Percentiles rank a stretch among this genome's conserved stretches.
These are phyloP conservation scores for Microbotryum saponariae DNA, from an alignment of 1,284 basidiomycete species.

Conservation along the genomic window DNA sequence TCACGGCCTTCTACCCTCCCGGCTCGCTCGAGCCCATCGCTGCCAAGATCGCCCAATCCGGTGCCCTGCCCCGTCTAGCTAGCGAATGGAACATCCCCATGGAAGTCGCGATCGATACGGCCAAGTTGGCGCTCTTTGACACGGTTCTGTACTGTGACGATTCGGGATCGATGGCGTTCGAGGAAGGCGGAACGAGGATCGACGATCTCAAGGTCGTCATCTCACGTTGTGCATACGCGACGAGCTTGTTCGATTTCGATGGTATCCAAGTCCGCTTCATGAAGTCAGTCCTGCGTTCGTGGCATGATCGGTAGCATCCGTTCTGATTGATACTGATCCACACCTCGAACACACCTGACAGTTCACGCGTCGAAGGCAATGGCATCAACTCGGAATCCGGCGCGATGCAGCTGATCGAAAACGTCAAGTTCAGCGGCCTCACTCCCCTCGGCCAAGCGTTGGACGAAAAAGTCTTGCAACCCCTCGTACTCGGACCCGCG, in stretches of 20 bases:
- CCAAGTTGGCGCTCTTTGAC: slow-evolving; percentile 41
- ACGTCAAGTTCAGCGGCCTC: slow-evolving; percentile 45
- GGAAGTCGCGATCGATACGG: slow-evolving; percentile 37
- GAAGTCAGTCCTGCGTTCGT: slow-evolving; percentile 32
- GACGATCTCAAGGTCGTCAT: slow-evolving; percentile 35
- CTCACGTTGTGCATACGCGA: slow-evolving; percentile 41
- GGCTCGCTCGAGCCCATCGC: slow-evolving; percentile 43
- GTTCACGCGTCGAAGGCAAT: slow-evolving; percentile 43
- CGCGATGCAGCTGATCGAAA: slow-evolving; percentile 42
- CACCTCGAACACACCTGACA: too few relatives aligned
- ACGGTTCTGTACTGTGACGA: not conserved
- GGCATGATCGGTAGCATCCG: too few relatives aligned
- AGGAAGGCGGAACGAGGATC: slow-evolving; percentile 34
- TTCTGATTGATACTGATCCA: too few relatives aligned
- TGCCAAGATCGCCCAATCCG: slow-evolving; percentile 41
- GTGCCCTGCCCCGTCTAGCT: slow-evolving; percentile 42
- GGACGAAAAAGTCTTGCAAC: slow-evolving; percentile 45
- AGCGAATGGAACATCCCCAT: slow-evolving; percentile 40
- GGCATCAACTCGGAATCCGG: slow-evolving; percentile 42
- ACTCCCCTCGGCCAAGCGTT: slow-evolving; percentile 30
- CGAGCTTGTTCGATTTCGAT: slow-evolving; percentile 42
- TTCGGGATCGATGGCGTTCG: slow-evolving; percentile 29
- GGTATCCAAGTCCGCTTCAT: slow-evolving; percentile 41
- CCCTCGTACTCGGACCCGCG: slow-evolving; percentile 45
- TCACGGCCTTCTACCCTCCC: slow-evolving; percentile 44